These are phyloP conservation scores for Chloridella minuta DNA, from an alignment of 352 stramenopile genomes.

Conservation along the genomic window DNA sequence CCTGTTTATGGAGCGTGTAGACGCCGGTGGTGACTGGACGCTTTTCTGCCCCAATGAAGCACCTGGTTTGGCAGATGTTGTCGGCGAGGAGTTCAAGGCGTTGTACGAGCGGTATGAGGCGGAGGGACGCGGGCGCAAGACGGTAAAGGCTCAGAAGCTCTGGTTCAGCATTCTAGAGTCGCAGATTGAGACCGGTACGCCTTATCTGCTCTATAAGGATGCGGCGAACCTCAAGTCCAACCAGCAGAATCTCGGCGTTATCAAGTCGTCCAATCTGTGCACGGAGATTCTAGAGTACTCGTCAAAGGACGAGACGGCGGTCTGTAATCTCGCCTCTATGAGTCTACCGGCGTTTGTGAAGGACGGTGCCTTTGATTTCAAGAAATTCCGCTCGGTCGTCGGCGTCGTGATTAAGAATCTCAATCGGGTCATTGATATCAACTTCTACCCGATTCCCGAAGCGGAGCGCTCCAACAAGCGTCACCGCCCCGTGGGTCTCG, in stretches of 20 bases:
- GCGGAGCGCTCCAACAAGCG: constrained; percentile 62
- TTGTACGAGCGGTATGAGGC: constrained; percentile 83
- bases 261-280: constrained; percentile 93
- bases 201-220: constrained; percentile 99
- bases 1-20: constrained; percentile 95
- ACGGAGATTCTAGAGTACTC: constrained; percentile 98
- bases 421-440: constrained; percentile 95
- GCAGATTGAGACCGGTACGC: constrained; percentile 94
- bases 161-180: constrained; percentile 92
- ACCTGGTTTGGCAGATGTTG: constrained; percentile 56
- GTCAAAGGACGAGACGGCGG: constrained; percentile 69
- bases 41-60: constrained; percentile 94
- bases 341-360: constrained; percentile 69
- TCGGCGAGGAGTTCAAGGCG: constrained; percentile 63
- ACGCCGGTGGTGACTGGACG: constrained; percentile 69
- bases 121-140: constrained; percentile 57
- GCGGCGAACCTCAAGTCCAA: constrained; percentile 60
- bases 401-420: constrained; percentile 85
- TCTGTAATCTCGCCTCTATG: constrained; percentile 96
- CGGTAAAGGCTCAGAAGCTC: constrained; percentile 76
- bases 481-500: constrained; percentile 85
- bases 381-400: constrained; percentile 54
- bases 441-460: constrained; percentile 81
- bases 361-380: constrained; percentile 56
- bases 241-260: constrained; percentile 94